Evolutionary conservation across 116 monocot genomes (phyloP).

Genomic region (Trichopus zeylanicus): DNA sequence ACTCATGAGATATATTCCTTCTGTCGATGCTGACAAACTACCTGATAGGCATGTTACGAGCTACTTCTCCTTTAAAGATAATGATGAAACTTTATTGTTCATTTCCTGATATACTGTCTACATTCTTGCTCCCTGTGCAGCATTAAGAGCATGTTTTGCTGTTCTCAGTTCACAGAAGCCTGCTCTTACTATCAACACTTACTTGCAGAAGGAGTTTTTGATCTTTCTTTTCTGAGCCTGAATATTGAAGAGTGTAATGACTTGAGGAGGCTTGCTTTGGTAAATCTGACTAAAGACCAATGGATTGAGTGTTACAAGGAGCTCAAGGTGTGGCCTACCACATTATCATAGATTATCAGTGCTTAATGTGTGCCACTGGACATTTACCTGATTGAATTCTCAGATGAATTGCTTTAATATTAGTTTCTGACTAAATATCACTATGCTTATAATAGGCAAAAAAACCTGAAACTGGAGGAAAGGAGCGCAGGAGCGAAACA

Average conservation of each 20-base stretch:
- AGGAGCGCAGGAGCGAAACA: conserved; percentile 7
- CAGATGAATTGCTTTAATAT: background rate
- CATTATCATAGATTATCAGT: no score
- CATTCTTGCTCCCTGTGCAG: conserved; percentile 22
- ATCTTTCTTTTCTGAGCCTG: conserved; percentile 24
- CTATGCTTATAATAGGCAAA: conserved; percentile 18
- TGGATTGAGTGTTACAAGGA: conserved; percentile 50
- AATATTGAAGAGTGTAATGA: conserved; percentile 30
- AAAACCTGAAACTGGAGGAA: conserved; percentile 16
- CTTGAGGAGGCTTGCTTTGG: conserved; percentile 39
- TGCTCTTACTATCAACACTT: conserved; percentile 50
- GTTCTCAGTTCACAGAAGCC: conserved; percentile 46
- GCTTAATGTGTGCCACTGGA: no score
- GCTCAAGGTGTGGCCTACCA: conserved; percentile 40
- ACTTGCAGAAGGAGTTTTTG: conserved; percentile 56
- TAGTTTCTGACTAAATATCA: background rate
- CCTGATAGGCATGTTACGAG: conserved; percentile 31
- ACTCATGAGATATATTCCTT: conserved; percentile 49
- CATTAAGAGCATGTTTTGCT: conserved; percentile 48
- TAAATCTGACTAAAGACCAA: conserved; percentile 35
- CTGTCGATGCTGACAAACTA: conserved; percentile 25
- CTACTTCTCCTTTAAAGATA: background rate
- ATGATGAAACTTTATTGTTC: background rate
- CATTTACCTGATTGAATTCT: background rate
- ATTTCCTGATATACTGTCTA: background rate